A percentile compares a stretch with the other conserved stretches of the same genome.
These are phyloP conservation scores for Aciculoconidium aculeatum DNA, from an alignment of 805 yeast genomes.

Conservation along the genomic window DNA sequence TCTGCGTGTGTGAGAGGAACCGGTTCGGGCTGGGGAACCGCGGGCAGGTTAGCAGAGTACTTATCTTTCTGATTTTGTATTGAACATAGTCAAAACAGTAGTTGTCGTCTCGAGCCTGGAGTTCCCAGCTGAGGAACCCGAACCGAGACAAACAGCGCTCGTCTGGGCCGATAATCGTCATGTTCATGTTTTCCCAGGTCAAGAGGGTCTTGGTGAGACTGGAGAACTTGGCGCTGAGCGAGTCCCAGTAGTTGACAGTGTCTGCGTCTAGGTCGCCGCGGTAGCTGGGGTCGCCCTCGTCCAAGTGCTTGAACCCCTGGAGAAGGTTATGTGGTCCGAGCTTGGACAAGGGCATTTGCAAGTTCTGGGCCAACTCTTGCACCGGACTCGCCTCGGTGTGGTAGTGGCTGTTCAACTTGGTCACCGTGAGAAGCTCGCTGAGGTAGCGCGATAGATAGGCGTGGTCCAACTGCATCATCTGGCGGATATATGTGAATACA, in stretches of 20 bases:
- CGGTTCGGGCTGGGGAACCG: slow-evolving; percentile 16
- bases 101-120: too few species aligned
- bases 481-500: slow-evolving; percentile 26
- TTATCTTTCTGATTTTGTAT: too few species aligned
- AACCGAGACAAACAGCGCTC: too few species aligned
- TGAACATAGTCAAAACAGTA: too few species aligned
- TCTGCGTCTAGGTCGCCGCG: slow-evolving; percentile 25
- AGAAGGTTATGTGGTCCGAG: slow-evolving; percentile 36
- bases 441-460: slow-evolving; percentile 34
- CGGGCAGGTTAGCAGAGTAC: too few species aligned
- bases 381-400: slow-evolving; percentile 31
- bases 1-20: slow-evolving; percentile 31
- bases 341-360: slow-evolving; percentile 31
- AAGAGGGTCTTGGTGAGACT: too few species aligned
- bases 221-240: too few species aligned
- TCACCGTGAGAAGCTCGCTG: slow-evolving; percentile 44
- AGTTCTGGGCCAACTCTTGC: slow-evolving; percentile 29
- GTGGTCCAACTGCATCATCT: slow-evolving; percentile 3
- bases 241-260: slow-evolving; percentile 37
- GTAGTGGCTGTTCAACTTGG: slow-evolving; percentile 37
- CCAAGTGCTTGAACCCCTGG: slow-evolving; percentile 34
- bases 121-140: too few species aligned
- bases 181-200: too few species aligned
- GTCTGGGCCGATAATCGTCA: too few species aligned
- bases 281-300: too few species aligned